Evolutionary conservation across 2,329 filamentous ascomycete genomes (phyloP).

Genomic region (Pezicula rhizophila): DNA sequence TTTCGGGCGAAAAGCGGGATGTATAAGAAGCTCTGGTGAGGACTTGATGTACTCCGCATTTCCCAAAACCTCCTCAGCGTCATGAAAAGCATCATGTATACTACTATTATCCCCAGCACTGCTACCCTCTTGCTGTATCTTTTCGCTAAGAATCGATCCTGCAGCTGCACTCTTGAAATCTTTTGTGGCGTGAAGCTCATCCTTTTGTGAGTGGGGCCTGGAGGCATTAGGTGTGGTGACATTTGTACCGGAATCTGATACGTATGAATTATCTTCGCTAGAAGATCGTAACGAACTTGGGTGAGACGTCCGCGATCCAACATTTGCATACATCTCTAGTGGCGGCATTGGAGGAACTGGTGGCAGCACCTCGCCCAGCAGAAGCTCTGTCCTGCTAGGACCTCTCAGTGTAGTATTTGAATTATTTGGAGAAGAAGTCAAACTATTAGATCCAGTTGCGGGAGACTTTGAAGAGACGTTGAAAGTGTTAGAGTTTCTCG

Average conservation of each 20-base stretch:
- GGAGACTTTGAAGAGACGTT: neutral
- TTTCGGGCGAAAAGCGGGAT: neutral
- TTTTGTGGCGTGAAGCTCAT: neutral
- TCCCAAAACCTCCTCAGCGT: neutral
- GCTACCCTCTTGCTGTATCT: too few species aligned
- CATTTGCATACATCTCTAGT: neutral
- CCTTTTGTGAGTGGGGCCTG: slow-evolving; percentile 20
- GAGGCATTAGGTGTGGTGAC: slow-evolving; percentile 22
- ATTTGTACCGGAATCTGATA: slow-evolving; percentile 17
- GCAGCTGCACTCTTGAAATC: neutral
- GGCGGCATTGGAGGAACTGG: neutral
- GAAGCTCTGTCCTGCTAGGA: slow-evolving; percentile 1
- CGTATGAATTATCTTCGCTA: slow-evolving; percentile 23
- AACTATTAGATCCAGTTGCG: neutral
- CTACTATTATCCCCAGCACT: too few species aligned
- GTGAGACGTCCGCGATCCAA: neutral
- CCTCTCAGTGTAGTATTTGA: neutral
- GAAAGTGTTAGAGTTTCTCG: neutral
- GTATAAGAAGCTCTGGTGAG: neutral
- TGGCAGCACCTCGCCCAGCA: slow-evolving; percentile 4
- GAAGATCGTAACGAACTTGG: slow-evolving; percentile 17
- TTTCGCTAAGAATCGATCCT: neutral
- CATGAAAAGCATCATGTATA: too few species aligned
- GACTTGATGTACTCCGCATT: neutral
- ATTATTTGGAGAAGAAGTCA: neutral